These are phyloP conservation scores for Picea abies DNA, from an alignment of 83 land plant species.

Conservation along the genomic window DNA sequence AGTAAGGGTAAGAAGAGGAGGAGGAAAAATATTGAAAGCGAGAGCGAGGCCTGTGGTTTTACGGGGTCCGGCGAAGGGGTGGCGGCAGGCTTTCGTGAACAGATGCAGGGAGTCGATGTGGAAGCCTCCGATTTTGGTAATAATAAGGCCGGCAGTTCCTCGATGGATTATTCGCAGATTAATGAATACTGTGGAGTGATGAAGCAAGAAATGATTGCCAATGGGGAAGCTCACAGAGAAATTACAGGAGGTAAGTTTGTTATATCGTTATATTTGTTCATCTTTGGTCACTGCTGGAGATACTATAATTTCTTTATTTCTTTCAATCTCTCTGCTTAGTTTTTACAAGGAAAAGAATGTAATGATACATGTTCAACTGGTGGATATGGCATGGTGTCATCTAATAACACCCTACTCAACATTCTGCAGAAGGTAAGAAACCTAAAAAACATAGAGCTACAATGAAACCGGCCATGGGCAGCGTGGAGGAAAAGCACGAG, in stretches of 20 bases:
- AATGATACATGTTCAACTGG: background rate
- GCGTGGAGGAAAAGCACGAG: background rate
- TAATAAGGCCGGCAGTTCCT: background rate
- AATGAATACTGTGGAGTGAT: constrained; percentile 1
- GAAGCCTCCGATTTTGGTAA: constrained; percentile 2
- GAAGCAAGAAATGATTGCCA: background rate
- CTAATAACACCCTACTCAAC: background rate
- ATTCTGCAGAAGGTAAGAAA: constrained; percentile 4
- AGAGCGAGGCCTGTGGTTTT: background rate
- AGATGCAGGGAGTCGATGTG: background rate
- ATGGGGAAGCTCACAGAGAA: background rate
- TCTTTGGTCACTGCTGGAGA: no score
- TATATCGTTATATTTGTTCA: no score
- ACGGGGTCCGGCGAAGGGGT: background rate
- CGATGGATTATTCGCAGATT: background rate
- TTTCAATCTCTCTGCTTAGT: background rate
- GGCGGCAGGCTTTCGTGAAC: background rate
- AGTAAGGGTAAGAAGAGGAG: no score
- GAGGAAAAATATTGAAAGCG: no score
- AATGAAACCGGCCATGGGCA: background rate
- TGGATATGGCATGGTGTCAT: constrained; percentile 6
- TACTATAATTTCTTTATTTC: no score
- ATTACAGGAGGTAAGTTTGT: background rate
- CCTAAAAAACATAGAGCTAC: background rate
- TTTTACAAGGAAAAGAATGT: background rate